Evolutionary conservation across 176 grass and related monocot species (phyloP).

Genomic region (Avena eriantha): DNA sequence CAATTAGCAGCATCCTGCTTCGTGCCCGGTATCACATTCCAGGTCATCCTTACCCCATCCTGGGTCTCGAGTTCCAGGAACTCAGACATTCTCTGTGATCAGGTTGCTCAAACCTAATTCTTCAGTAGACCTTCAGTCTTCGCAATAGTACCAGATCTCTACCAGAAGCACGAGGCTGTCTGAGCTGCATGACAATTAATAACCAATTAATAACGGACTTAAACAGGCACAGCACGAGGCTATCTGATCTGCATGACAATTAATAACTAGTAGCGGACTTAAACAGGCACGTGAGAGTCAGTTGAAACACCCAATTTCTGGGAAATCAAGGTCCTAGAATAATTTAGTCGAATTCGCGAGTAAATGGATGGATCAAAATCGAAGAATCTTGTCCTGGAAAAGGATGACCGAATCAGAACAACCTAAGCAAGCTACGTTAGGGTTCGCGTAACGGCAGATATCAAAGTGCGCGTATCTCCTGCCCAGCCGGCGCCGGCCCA

Average conservation of each 20-base stretch:
- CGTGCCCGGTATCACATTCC: slow-evolving; percentile 89
- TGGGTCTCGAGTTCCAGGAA: slow-evolving; percentile 85
- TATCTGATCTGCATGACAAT: neutral
- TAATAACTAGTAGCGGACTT: neutral
- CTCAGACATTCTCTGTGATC: slow-evolving; percentile 71
- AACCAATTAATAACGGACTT: neutral
- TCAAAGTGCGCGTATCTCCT: neutral
- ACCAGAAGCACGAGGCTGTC: neutral
- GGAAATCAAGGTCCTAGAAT: neutral
- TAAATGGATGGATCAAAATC: neutral
- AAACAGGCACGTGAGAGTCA: neutral
- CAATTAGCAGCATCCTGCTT: slow-evolving; percentile 75
- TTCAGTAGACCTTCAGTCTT: slow-evolving; percentile 5
- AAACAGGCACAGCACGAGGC: neutral
- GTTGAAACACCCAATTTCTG: neutral
- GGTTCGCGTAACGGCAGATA: slow-evolving; percentile 10
- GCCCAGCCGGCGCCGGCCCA: neutral
- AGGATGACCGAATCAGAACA: slow-evolving; percentile 2
- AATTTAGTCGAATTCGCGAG: slow-evolving; percentile 1
- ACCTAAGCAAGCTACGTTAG: slow-evolving; percentile 26
- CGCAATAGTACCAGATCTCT: neutral
- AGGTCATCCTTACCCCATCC: slow-evolving; percentile 93
- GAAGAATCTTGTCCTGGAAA: neutral
- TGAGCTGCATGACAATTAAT: slow-evolving; percentile 36
- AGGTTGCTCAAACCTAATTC: slow-evolving; percentile 11